phyloP scores from a whole-genome alignment of 2,329 filamentous ascomycete species.

The Coniosporium tulheliwenetii region DNA sequence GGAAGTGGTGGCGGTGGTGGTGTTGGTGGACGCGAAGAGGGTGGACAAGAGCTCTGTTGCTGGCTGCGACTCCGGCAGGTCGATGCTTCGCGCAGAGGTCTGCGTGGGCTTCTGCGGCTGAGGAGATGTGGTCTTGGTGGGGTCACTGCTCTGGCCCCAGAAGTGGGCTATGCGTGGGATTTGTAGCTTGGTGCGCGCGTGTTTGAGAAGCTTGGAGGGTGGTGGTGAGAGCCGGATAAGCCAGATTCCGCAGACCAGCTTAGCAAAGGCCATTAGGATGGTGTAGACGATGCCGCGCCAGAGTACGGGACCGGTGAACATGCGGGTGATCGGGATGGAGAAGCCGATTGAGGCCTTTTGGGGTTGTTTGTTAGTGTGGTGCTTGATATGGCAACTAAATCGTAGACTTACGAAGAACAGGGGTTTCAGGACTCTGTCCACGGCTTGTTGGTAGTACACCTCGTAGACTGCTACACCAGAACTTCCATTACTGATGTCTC shows the following conservation, averaged over 20 bases:
- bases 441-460: conserved; percentile 27
- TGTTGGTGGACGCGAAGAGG: not conserved
- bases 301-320: conserved; percentile 48
- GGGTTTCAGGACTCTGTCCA: conserved; percentile 44
- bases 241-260: conserved; percentile 24
- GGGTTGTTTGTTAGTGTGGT: too few relatives aligned
- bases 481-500: not conserved
- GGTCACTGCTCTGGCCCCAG: not conserved
- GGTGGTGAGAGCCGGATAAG: conserved; percentile 19
- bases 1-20: not conserved
- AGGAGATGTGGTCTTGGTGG: not conserved
- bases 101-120: not conserved
- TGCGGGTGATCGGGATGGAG: conserved; percentile 55
- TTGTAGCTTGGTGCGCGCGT: conserved; percentile 1
- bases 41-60: not conserved
- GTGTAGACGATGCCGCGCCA: conserved; percentile 64
- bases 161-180: not conserved
- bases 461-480: conserved; percentile 20
- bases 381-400: too few relatives aligned
- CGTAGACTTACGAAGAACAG: conserved; percentile 46
- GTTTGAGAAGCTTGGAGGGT: not conserved
- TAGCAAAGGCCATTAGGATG: conserved; percentile 47
- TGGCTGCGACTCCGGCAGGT: not conserved
- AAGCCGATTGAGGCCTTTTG: conserved; percentile 48
- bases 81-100: not conserved